Evolutionary conservation across 805 yeast species (phyloP), one percentile per base, ranked within the genome.

Genomic region (Priceomyces melissophilus): DNA sequence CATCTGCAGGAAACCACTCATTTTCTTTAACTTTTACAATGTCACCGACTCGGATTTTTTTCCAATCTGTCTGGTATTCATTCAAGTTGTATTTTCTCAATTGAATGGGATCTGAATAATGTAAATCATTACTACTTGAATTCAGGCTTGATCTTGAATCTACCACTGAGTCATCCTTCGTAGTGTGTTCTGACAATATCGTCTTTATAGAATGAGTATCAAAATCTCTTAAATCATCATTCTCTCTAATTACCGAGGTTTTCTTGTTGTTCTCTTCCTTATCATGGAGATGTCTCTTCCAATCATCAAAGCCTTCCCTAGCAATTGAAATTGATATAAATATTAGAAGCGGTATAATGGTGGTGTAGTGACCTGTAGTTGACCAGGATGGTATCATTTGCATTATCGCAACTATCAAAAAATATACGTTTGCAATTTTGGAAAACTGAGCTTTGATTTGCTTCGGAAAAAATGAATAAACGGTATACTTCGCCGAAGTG

Each of bases 351-450:
- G 99, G 98, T 31, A 90, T 75, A 52, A 93, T 91, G 2, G 99
- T 93, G 3, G 98, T 93, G 57, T 81, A 88, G 10, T 89, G 84
- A 44, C 98, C 99, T 0, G 99, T 93, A 4, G 99, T 88, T 1
- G 96, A 87, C 97, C 96, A 93, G 2, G 89, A 79, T 0, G 99
- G 98, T 36, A 93, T 83, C 90, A 91, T 82, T 59, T 93, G 99
- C 70, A 93, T 69, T 46, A 93, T 84, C 2, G 98, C 90, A 12
- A 93, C 93, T 2, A 81, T 72, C 76, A 93, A 66, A 63, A 93
- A 93, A 61, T 93, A 91, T 46, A 90, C 72, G 58, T 93, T 93
- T 23, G 99, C 99, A 34, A 93, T 55, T 57, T 88, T 91, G 16
- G 96, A 87, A 55, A 93, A 91, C 61, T 93, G 99, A 3, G 93